Conservation (phyloP, 2,329 filamentous ascomycete genomes). For the Orbilia blumenaviensis region DNA sequence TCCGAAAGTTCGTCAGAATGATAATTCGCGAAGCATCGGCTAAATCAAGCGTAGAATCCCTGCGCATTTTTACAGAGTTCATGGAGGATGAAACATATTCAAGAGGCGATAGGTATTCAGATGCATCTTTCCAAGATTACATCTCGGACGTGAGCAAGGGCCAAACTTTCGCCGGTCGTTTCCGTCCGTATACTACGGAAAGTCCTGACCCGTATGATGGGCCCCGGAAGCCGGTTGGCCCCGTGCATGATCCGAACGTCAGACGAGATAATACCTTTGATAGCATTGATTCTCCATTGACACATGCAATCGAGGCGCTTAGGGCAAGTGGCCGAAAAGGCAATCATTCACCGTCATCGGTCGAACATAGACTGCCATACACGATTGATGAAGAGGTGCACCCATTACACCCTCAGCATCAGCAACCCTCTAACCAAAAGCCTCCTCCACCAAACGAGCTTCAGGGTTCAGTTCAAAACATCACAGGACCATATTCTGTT, state of each 20-base stretch:
- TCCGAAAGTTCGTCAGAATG: conserved; percentile 57
- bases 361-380: conserved; percentile 48
- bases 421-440: conserved; percentile 7
- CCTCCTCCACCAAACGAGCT: conserved; percentile 4
- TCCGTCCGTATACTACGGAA: conserved; percentile 38
- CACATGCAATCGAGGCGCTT: conserved; percentile 44
- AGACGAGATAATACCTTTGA: conserved; percentile 46
- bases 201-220: conserved; percentile 46
- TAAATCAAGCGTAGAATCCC: conserved; percentile 55
- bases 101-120: conserved; percentile 56
- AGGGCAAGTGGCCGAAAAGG: conserved; percentile 44
- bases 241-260: conserved; percentile 6
- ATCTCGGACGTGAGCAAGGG: conserved; percentile 43
- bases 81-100: conserved; percentile 58
- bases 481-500: conserved; percentile 1
- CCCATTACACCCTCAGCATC: conserved; percentile 28
- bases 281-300: conserved; percentile 50
- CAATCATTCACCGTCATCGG: conserved; percentile 30
- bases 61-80: conserved; percentile 57
- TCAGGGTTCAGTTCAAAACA: conserved; percentile 8
- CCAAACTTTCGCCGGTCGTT: conserved; percentile 35
- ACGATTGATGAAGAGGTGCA: conserved; percentile 38
- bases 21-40: conserved; percentile 57
- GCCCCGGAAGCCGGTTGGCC: conserved; percentile 10
- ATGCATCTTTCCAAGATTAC: conserved; percentile 49